phyloP scores from a whole-genome alignment of 139 green algal species.

The Chlorella sp. region DNA sequence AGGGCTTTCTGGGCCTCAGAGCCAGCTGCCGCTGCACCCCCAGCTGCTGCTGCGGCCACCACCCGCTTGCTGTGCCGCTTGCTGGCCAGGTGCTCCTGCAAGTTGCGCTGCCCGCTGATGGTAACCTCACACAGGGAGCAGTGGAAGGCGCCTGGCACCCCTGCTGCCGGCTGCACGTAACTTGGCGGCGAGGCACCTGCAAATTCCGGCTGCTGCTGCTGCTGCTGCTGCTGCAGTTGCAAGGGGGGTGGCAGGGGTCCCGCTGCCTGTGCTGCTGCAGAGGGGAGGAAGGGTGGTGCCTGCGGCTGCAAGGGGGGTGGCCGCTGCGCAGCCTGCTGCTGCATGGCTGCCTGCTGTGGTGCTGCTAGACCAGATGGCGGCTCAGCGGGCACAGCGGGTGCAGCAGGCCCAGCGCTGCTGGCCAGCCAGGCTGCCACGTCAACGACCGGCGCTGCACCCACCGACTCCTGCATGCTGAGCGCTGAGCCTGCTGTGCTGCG shows the following conservation, averaged over 20 bases:
- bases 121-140: conserved; percentile 23
- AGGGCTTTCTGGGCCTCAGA: background rate
- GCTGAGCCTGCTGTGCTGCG: background rate
- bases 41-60: background rate
- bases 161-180: background rate
- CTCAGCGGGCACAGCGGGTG: background rate
- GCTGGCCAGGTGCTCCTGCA: conserved; percentile 32
- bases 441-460: background rate
- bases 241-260: too few species aligned
- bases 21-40: background rate
- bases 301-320: too few species aligned
- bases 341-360: background rate
- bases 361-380: background rate
- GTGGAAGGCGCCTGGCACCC: background rate
- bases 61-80: conserved; percentile 32
- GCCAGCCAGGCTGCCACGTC: conserved; percentile 10
- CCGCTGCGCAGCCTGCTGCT: too few species aligned
- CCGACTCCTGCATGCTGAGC: background rate
- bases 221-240: background rate
- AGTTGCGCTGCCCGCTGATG: conserved; percentile 21
- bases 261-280: too few species aligned
- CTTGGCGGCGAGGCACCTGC: too few species aligned
- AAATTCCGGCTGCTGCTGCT: background rate
- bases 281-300: too few species aligned
- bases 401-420: background rate